Conservation (phyloP, 2,329 filamentous ascomycete genomes). For the Fusarium falciforme region DNA sequence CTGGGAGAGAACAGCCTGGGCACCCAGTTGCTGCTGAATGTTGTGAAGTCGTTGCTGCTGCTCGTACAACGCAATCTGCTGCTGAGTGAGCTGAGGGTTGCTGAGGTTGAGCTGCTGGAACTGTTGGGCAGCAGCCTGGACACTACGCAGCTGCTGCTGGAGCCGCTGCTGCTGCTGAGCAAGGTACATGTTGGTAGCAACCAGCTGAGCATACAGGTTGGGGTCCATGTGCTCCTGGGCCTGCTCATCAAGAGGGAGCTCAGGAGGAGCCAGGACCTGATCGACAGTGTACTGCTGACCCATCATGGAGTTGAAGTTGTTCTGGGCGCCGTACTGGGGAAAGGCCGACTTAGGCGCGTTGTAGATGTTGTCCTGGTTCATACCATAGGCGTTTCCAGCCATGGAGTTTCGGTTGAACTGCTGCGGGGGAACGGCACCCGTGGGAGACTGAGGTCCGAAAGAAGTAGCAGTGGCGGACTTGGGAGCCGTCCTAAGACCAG, state of each 20-base stretch:
- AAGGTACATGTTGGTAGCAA: slow-evolving; percentile 91
- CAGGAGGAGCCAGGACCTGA: slow-evolving; percentile 86
- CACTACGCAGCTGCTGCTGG: slow-evolving; percentile 88
- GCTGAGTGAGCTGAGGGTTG: slow-evolving; percentile 59
- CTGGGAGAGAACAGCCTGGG: slow-evolving; percentile 52
- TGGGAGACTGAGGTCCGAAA: slow-evolving; percentile 75
- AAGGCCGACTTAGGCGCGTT: slow-evolving; percentile 68
- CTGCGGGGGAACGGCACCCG: slow-evolving; percentile 53
- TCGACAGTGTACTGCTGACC: slow-evolving; percentile 79
- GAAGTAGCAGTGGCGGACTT: slow-evolving; percentile 82
- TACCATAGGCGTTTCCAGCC: slow-evolving; percentile 57
- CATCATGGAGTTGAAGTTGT: slow-evolving; percentile 48
- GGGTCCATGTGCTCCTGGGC: slow-evolving; percentile 84
- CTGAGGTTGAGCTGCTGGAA: slow-evolving; percentile 81
- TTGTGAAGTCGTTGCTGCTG: slow-evolving; percentile 56
- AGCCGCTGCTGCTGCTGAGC: slow-evolving; percentile 95
- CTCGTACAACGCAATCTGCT: slow-evolving; percentile 60
- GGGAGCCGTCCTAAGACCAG: slow-evolving; percentile 91
- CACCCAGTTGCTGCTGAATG: slow-evolving; percentile 54
- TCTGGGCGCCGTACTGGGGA: slow-evolving; percentile 58
- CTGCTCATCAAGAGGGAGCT: slow-evolving; percentile 78
- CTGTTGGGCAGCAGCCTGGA: slow-evolving; percentile 86
- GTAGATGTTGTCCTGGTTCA: slow-evolving; percentile 57
- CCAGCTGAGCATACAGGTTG: slow-evolving; percentile 85
- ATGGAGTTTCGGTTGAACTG: slow-evolving; percentile 59